Base-by-base conservation (phyloP, 2,329 filamentous ascomycete genomes). In the Colletotrichum orbiculare region DNA sequence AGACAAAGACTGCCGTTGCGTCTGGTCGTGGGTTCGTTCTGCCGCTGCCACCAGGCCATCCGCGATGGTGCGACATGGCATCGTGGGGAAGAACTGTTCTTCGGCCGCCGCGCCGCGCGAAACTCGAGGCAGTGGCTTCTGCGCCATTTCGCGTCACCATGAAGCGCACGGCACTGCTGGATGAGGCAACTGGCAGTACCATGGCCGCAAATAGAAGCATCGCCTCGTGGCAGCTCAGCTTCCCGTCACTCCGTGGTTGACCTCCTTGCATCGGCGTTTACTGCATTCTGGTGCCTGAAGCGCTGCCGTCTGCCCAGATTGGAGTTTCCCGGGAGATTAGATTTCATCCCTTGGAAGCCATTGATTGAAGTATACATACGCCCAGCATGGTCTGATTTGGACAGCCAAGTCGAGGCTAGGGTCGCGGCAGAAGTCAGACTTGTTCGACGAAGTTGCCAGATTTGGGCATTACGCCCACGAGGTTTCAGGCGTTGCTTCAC, bases 71-170 rank as follows among this genome's bases (percentile, higher is more conserved):
- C 57, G 62, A 57, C 62, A 43, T 41, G 42, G 46, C 46, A 58
- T 50, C 46, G 50, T 39, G 47, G 45, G 45, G 11, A 25, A 41
- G 47, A 35, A 39, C 15, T n/a, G 9, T 53, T 59, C 12, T 42
- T 52, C 48, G 57, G 34, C 25, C 46, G 62, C 46, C 62, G 62
- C 62, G 61, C 46, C 62, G 62, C 62, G 61, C 57, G 17, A 65
- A 43, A 50, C 45, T 43, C 39, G 57, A 54, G 39, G 47, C 45
- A 47, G 57, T 48, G 39, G 47, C 45, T 42, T 37, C 46, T 25
- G 57, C 62, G 57, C 39, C 47, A 33, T 9, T 25, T 52, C 41
- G 50, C 33, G 41, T 60, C 61, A 60, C 56, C 45, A 61, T 43
- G 39, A 8, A n/a, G 48, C 43, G 61, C 37, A 48, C 45, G 55